Percentiles rank a stretch among this genome's conserved stretches.
These are phyloP conservation scores for Huntiella bhutanensis DNA, from an alignment of 2,329 filamentous ascomycete species.

Conservation along the genomic window DNA sequence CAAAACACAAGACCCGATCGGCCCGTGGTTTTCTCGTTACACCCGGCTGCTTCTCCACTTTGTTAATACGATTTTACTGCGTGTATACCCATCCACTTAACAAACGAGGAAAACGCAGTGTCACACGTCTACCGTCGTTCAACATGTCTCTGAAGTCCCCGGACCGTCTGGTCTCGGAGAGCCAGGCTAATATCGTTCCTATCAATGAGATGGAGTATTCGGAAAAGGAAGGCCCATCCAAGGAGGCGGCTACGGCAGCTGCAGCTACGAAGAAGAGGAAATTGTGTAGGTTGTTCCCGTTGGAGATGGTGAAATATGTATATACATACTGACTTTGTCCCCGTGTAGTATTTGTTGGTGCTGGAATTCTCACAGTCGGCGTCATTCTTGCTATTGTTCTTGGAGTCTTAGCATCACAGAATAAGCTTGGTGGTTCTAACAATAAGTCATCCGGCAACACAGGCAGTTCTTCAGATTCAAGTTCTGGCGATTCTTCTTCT, in stretches of 20 bases:
- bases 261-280: neutral
- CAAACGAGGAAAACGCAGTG: no score
- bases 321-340: no score
- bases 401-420: conserved; percentile 9
- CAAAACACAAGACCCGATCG: no score
- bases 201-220: neutral
- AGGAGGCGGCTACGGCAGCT: neutral
- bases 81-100: no score
- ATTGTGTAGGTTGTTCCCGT: no score
- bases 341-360: neutral
- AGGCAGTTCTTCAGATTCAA: neutral
- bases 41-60: neutral
- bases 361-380: conserved; percentile 2
- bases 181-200: neutral
- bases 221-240: neutral
- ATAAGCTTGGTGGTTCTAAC: conserved; percentile 3
- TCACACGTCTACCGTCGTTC: no score
- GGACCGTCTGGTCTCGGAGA: neutral
- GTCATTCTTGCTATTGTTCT: conserved; percentile 6
- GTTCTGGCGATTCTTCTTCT: neutral
- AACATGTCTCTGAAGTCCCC: no score
- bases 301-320: no score
- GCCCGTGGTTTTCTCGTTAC: neutral
- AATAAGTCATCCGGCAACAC: conserved; percentile 1
- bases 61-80: neutral